Evolutionary conservation across 129 eudicot species (phyloP), one percentile per base, ranked within the genome.

Genomic region (Mikania micrantha): DNA sequence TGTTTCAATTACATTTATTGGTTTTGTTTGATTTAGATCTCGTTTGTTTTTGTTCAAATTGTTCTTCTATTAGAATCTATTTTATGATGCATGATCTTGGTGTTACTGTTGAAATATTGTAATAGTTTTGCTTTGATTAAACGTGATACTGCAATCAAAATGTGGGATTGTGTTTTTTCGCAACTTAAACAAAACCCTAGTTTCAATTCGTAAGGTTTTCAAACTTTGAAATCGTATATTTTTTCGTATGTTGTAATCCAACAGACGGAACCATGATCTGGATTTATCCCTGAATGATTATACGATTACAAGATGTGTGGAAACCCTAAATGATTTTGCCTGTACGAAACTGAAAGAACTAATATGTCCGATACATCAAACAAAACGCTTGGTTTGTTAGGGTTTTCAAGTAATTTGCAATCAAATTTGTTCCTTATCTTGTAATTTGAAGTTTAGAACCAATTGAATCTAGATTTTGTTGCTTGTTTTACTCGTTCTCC

Each of bases 1-100:
- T 17, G n/a, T 40, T 73, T 64, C 17, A 17, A 52, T 50, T 74
- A 22, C 49, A 19, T 16, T 40, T 54, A 66, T 58, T 59, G 22
- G 42, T n/a, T 58, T 71, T 62, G 9, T 56, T 68, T 47, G 50
- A 50, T 68, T 40, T 10, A 36, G 15, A 35, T 0, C 28, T 22
- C 15, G 1, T 38, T 9, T 66, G n/a, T n/a, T n/a, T 66, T 45
- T 28, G 58, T 25, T 28, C 29, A 2, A 44, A 9, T 27, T 44
- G 38, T 67, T 36, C 39, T 36, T 34, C 13, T 52, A 69, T 53
- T 32, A 52, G 17, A 52, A 9, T 50, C 15, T 34, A 11, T 1
- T 34, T 22, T 34, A 42, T 31, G 21, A 16, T 31, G 28, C 10
- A 50, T 31, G 42, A 47, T 47, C 13, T 53, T 11, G 7, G 60